Evolutionary conservation across 164 flowering plant genomes (phyloP).

Genomic region (Tetrastigma voinierianum): DNA sequence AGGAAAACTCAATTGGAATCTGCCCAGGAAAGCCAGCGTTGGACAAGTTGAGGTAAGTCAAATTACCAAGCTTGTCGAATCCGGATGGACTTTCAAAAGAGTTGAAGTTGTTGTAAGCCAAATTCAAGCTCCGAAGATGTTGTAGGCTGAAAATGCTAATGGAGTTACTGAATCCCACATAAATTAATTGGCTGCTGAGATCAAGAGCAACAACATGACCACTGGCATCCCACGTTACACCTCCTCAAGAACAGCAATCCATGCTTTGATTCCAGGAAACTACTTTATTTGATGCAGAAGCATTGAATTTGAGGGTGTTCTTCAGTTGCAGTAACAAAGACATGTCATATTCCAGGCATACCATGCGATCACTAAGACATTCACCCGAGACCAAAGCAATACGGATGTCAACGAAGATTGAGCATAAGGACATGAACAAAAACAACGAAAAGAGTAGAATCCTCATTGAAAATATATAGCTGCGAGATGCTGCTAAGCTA

Average conservation of each 20-base stretch:
- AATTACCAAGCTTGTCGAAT: not conserved
- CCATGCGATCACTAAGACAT: not conserved
- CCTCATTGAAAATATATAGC: conserved; percentile 3
- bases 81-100: conserved; percentile 9
- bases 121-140: conserved; percentile 32
- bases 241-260: conserved; percentile 29
- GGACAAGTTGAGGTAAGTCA: conserved; percentile 54
- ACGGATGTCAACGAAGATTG: not conserved
- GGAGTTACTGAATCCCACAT: conserved; percentile 20
- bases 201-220: conserved; percentile 34
- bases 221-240: conserved; percentile 28
- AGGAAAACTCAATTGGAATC: conserved; percentile 32
- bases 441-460: conserved; percentile 2
- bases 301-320: conserved; percentile 2
- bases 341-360: conserved; percentile 4
- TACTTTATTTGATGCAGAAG: too few species aligned
- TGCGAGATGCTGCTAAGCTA: not conserved
- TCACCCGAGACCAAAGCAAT: not conserved
- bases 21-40: conserved; percentile 46
- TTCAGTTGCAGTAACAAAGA: conserved; percentile 12
- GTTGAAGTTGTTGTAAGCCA: conserved; percentile 37
- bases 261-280: too few species aligned
- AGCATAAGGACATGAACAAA: not conserved
- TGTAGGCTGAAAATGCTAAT: conserved; percentile 31
- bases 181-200: conserved; percentile 25